phyloP scores from a whole-genome alignment of 2,329 filamentous ascomycete species.

The Hymenoscyphus salicellus region DNA sequence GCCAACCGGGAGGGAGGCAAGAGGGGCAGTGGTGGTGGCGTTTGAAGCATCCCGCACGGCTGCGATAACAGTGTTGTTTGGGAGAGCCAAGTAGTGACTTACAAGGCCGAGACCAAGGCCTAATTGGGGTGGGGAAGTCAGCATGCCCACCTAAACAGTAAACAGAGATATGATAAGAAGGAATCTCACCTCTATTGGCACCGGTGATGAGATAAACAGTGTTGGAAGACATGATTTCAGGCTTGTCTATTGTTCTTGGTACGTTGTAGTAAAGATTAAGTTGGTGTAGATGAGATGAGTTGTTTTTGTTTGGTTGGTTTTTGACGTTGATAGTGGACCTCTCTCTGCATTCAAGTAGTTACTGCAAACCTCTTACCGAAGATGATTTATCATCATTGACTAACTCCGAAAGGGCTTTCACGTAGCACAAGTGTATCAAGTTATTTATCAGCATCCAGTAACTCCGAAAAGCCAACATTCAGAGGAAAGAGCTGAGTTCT shows the following conservation, averaged over 20 bases:
- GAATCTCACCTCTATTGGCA: neutral
- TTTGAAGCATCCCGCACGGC: constrained; percentile 8
- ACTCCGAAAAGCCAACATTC: too few relatives aligned
- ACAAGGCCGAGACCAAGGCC: constrained; percentile 17
- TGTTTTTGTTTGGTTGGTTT: too few relatives aligned
- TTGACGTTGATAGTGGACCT: too few relatives aligned
- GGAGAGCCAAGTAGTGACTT: constrained; percentile 13
- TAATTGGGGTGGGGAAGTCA: constrained; percentile 6
- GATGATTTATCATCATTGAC: too few relatives aligned
- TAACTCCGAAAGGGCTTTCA: too few relatives aligned
- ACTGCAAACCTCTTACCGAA: too few relatives aligned
- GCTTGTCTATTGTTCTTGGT: neutral
- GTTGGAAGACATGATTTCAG: neutral
- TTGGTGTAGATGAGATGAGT: too few relatives aligned
- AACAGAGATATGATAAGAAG: neutral
- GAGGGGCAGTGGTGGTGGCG: neutral
- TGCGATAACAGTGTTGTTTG: constrained; percentile 16
- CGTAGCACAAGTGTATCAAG: too few relatives aligned
- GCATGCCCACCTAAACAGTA: neutral
- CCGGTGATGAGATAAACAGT: neutral
- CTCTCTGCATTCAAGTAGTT: too few relatives aligned
- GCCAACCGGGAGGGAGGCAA: neutral
- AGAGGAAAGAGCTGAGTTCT: too few relatives aligned
- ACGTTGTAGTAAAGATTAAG: too few relatives aligned
- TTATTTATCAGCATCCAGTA: too few relatives aligned